phyloP scores from a whole-genome alignment of 2,329 filamentous ascomycete genomes.

The Dothideomycetes sp. region DNA sequence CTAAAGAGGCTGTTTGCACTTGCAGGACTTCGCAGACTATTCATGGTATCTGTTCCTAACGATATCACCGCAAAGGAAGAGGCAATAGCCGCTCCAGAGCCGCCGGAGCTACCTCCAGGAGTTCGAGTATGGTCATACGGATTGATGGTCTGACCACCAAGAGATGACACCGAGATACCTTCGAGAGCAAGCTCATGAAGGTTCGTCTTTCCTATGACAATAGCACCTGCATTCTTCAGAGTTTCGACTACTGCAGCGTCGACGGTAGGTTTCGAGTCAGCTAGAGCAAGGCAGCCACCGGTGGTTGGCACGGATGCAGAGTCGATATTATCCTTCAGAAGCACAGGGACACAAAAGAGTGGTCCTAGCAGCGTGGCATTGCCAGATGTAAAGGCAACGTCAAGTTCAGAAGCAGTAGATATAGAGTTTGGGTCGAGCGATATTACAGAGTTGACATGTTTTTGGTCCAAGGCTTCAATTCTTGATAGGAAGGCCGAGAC shows the following conservation, averaged over 20 bases:
- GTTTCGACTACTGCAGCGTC: constrained; percentile 24
- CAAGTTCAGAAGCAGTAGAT: constrained; percentile 41
- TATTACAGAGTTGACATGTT: constrained; percentile 49
- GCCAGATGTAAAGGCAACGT: constrained; percentile 37
- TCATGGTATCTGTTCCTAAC: constrained; percentile 38
- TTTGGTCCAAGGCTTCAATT: constrained; percentile 46
- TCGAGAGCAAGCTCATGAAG: constrained; percentile 57
- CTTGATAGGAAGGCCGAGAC: constrained; percentile 48
- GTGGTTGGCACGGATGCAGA: constrained; percentile 49
- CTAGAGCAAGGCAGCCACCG: constrained; percentile 44
- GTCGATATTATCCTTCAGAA: constrained; percentile 58
- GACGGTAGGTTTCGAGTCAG: constrained; percentile 36
- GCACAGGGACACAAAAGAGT: constrained; percentile 52
- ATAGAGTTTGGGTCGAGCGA: constrained; percentile 43
- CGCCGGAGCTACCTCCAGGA: constrained; percentile 55
- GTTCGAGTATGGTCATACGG: constrained; percentile 58
- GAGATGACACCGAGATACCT: constrained; percentile 52
- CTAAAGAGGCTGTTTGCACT: constrained; percentile 53
- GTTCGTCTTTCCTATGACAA: constrained; percentile 27
- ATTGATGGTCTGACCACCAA: constrained; percentile 57
- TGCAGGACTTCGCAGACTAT: constrained; percentile 53
- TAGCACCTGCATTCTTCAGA: constrained; percentile 25
- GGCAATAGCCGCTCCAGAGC: constrained; percentile 52
- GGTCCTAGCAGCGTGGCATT: constrained; percentile 38
- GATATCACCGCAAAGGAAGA: constrained; percentile 47